Conservation (phyloP, 441 rosid genomes). For the Erodium moschatum region DNA sequence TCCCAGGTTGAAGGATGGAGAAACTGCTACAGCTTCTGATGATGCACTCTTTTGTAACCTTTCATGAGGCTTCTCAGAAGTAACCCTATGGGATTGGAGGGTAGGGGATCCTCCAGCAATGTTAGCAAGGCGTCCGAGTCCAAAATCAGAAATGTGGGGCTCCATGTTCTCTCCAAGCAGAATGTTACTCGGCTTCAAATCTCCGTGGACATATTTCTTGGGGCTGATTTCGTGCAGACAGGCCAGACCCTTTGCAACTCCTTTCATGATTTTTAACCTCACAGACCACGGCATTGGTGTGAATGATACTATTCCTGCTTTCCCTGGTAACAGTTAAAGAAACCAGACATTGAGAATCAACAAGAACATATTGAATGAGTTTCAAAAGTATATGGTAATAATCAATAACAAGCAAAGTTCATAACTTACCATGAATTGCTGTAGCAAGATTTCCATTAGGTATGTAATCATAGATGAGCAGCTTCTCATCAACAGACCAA, state of each 20-base stretch:
- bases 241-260: slow-evolving; percentile 24
- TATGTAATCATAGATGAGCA: too few relatives aligned
- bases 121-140: slow-evolving; percentile 26
- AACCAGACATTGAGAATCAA: not conserved
- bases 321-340: slow-evolving; percentile 15
- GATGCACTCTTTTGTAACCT: slow-evolving; percentile 17
- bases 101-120: slow-evolving; percentile 25
- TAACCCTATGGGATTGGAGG: slow-evolving; percentile 19
- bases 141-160: slow-evolving; percentile 24
- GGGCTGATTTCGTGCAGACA: slow-evolving; percentile 26
- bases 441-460: too few relatives aligned
- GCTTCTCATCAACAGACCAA: too few relatives aligned
- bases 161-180: slow-evolving; percentile 20
- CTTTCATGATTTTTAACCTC: slow-evolving; percentile 22
- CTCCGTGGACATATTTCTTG: slow-evolving; percentile 25
- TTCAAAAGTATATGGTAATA: not conserved
- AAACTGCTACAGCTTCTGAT: slow-evolving; percentile 16
- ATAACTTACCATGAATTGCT: too few relatives aligned
- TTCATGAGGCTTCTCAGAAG: slow-evolving; percentile 17
- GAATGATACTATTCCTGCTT: slow-evolving; percentile 20
- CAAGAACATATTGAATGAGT: not conserved
- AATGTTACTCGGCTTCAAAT: slow-evolving; percentile 3
- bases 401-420: too few relatives aligned
- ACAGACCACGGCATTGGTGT: slow-evolving; percentile 21
- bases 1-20: slow-evolving; percentile 13